Base-by-base conservation (phyloP, 2,329 filamentous ascomycete genomes). In the Clonostachys rosea region DNA sequence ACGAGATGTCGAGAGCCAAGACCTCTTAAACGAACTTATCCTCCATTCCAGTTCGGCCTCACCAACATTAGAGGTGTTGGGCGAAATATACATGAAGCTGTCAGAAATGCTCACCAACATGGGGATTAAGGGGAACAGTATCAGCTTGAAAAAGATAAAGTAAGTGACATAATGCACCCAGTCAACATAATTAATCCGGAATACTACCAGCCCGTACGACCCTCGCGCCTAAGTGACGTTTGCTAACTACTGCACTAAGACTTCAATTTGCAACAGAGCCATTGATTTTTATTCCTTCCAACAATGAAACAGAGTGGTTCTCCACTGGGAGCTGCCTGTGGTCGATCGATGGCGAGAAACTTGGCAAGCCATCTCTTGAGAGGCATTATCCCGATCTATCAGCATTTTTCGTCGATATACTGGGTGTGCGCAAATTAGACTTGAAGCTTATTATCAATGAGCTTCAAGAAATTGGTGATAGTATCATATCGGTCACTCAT, bases 401-500 rank as follows among this genome's bases (percentile, higher is more conserved):
- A 20, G 40, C 44, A 10, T 49, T 62, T 16, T 60, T 61, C 35
- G 49, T 59, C 11, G 14, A 50, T 1, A 14, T 53, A 4, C 49
- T 63, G 4, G 54, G 54, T 2, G 54, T 63, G 7, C 52, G 49
- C 40, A 47, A 42, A 6, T 42, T 63, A 5, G 51, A 53, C 16
- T 33, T 61, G 1, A 6, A 45, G 4, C 60, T 64, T 52, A 57
- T 52, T 6, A 48, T 54, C 24, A 50, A 58, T 5, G 54, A 61
- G 36, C 49, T 63, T 12, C 51, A 10, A 44, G 17, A 16, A 50
- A n/a, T 36, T 44, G 4, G 39, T 6, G n/a, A 4, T 9, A 42
- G 4, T 20, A 1, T 16, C 44, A 13, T 42, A 48, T 6, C 35
- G 5, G 35, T 45, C 5, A 42, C 50, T 9, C 51, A 59, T 4